Evolutionary conservation across 164 flowering plant species (phyloP), one percentile per base, ranked within the genome.

Genomic region (Piper betle): DNA sequence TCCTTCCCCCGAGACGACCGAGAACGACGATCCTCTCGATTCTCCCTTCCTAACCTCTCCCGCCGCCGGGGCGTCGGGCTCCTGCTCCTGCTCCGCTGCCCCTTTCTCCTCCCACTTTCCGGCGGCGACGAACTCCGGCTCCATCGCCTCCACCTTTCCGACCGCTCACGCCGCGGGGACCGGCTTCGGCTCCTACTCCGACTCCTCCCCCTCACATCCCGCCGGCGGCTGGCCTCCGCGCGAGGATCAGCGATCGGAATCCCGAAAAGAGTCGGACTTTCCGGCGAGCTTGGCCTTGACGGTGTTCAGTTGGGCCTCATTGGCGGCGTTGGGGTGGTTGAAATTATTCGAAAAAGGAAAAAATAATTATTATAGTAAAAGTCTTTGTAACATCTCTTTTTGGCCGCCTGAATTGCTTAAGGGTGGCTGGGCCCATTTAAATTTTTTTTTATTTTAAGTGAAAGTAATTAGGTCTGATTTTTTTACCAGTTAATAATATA

Each of bases 251-350:
- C 60, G 53, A 11, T 39, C 6, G 50, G 6, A 33, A 25, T 53
- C 10, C 11, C 55, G 16, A n/a, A 20, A 48, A 16, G 16, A 48
- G 55, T 10, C 16, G 41, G 38, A 46, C n/a, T 76, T 85, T 68
- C 79, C 82, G 62, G 69, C 80, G 71, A 89, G 88, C 77, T 90
- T 90, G 77, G 79, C 76, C 58, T 84, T 88, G 38, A 90, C 80
- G 42, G 69, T 73, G 17, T 77, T 71, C 58, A 89, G 78, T 68
- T 80, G 85, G 13, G 77, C 53, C 71, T 84, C 4, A 50, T 72
- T 40, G 43, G 84, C 67, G 39, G 33, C 52, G n/a, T 53, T n/a
- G 50, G 33, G n/a, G n/a, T n/a, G n/a, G n/a, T n/a, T n/a, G n/a
- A n/a, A n/a, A n/a, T n/a, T n/a, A n/a, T n/a, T n/a, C n/a, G n/a